phyloP scores from a whole-genome alignment of 768 basidiomycete genomes.

The Tricholoma matsutake region DNA sequence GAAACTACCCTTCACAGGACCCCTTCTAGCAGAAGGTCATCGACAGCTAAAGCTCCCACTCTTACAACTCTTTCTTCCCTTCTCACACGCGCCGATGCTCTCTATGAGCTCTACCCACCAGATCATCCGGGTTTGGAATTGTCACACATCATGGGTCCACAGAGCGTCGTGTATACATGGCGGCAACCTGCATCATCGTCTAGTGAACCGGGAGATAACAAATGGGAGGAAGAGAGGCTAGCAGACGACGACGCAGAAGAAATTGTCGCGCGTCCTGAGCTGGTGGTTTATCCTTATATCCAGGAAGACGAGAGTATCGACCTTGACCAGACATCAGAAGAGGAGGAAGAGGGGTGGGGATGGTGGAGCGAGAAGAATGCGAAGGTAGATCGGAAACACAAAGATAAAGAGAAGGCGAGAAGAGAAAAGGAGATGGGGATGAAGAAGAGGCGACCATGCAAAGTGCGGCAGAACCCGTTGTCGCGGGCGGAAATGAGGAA shows the following conservation, averaged over 20 bases:
- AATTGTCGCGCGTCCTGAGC: constrained; percentile 52
- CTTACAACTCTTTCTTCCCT: constrained; percentile 41
- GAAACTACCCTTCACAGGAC: background rate
- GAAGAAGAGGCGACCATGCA: constrained; percentile 14
- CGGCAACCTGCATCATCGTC: constrained; percentile 42
- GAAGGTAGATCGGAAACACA: constrained; percentile 5
- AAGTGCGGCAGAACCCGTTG: constrained; percentile 19
- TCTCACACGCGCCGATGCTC: constrained; percentile 54
- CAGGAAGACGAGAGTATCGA: constrained; percentile 25
- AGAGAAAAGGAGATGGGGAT: constrained; percentile 16
- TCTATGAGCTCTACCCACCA: constrained; percentile 59
- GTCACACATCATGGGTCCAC: constrained; percentile 68
- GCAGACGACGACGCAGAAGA: constrained; percentile 56
- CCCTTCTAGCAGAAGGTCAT: background rate
- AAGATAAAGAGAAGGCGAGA: constrained; percentile 11
- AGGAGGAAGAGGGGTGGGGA: constrained; percentile 6
- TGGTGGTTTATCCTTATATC: constrained; percentile 53
- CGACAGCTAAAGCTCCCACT: background rate
- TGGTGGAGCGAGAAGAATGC: constrained; percentile 12
- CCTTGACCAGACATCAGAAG: constrained; percentile 19
- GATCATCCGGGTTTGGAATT: constrained; percentile 51
- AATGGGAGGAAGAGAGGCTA: constrained; percentile 21
- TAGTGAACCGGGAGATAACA: background rate
- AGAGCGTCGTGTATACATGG: constrained; percentile 78
- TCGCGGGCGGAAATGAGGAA: constrained; percentile 34